These are phyloP conservation scores for Fusarium sp. DNA, from an alignment of 2,329 filamentous ascomycete genomes.

Conservation along the genomic window DNA sequence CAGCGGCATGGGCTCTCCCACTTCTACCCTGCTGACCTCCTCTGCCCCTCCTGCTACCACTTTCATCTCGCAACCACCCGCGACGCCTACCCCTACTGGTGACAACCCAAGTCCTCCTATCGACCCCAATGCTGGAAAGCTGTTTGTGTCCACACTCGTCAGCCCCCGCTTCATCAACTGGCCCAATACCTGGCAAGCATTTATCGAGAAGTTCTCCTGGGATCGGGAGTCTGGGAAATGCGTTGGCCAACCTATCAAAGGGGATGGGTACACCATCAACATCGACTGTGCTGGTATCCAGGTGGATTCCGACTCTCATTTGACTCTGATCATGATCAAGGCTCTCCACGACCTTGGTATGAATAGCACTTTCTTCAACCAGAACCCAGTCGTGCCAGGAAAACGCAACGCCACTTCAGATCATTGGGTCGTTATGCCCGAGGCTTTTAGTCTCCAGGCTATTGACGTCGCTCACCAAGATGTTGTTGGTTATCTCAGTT, in stretches of 20 bases:
- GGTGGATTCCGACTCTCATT: conserved; percentile 55
- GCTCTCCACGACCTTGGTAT: conserved; percentile 55
- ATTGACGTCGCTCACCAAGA: conserved; percentile 51
- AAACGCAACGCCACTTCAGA: conserved; percentile 47
- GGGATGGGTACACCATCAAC: conserved; percentile 54
- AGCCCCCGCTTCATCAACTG: conserved; percentile 58
- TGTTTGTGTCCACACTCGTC: conserved; percentile 51
- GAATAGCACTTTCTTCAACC: conserved; percentile 57
- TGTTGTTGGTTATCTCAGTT: conserved; percentile 53
- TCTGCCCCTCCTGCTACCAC: conserved; percentile 52
- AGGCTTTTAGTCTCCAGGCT: conserved; percentile 53
- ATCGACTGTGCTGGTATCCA: conserved; percentile 55
- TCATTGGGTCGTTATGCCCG: conserved; percentile 57
- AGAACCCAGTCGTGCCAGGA: conserved; percentile 54
- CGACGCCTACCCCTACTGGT: conserved; percentile 41
- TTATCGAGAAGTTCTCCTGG: conserved; percentile 58
- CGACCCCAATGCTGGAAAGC: conserved; percentile 47
- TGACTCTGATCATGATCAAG: conserved; percentile 57
- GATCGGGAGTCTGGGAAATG: conserved; percentile 54
- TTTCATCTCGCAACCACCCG: conserved; percentile 49
- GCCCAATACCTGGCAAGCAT: conserved; percentile 55
- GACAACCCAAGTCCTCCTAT: conserved; percentile 51
- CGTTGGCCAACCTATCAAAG: conserved; percentile 50
- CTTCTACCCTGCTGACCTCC: conserved; percentile 52
- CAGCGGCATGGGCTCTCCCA: conserved; percentile 53